Base-by-base conservation (phyloP, 75 land plant species). In the Adiantum capillusveneris region DNA sequence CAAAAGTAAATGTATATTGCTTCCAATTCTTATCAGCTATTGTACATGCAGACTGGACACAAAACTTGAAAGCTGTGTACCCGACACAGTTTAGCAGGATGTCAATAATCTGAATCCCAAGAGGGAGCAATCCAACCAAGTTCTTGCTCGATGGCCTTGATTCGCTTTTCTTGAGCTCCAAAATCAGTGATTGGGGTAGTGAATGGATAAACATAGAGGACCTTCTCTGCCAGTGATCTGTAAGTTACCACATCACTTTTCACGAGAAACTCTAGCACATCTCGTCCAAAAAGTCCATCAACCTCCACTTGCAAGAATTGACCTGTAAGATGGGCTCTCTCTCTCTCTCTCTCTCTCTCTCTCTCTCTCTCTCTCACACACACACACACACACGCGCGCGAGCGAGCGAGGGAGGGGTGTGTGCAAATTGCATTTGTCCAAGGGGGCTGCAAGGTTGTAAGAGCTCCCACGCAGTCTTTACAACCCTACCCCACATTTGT, bases 101-200 rank as follows among this genome's bases (percentile, higher is more conserved):
- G n/a, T 34, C 37, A 34, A 34, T 34, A 34, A 9, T 34, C 75
- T 29, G 65, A 65, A 25, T 85, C 86, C 29, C 85, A 79, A 51
- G 63, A 64, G 12, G 88, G 96, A 39, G 73, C 76, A 68, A 51
- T 67, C 96, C 96, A 90, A 13, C 92, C 85, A 50, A 90, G 71
- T 51, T 76, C 73, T 22, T 71, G 73, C 1, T 69, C 43, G 16
- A 90, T 71, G 44, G 64, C 66, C 72, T 73, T 73, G 62, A 87
- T 49, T 36, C 88, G 74, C 56, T 87, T 91, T 56, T 79, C 70
- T 61, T 90, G 96, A 6, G 79, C 79, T 31, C 83, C 83, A 44
- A 86, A 81, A 54, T 90, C 85, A 11, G 84, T 86, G 7, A 90
- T 57, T 18, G 96, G 88, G 25, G 96, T 87, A 2, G 96, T 90